These are phyloP conservation scores for Trapa bicornis DNA, from an alignment of 345 rosid genomes.

Conservation along the genomic window DNA sequence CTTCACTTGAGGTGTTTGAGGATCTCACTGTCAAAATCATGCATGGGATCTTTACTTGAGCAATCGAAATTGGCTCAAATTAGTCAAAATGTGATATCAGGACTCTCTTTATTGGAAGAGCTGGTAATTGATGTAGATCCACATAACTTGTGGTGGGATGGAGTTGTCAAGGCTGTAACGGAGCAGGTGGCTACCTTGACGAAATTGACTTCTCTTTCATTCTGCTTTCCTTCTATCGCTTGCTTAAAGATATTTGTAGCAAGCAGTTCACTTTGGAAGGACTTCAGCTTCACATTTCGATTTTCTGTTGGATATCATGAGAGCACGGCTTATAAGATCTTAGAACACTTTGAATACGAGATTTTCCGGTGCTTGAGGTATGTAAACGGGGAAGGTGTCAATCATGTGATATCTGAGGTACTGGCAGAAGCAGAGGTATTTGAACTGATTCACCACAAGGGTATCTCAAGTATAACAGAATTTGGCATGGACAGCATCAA, in stretches of 20 bases:
- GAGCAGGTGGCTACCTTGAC: constrained; percentile 14
- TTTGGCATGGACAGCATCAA: constrained; percentile 5
- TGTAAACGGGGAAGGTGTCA: constrained; percentile 5
- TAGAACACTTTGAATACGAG: constrained; percentile 14
- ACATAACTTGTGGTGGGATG: constrained; percentile 11
- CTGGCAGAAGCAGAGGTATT: constrained; percentile 21
- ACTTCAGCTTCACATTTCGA: constrained; percentile 9
- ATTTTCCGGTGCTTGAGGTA: constrained; percentile 16
- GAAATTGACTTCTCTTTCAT: constrained; percentile 12
- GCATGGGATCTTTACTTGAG: neutral
- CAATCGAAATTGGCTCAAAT: neutral
- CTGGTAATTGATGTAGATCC: constrained; percentile 16
- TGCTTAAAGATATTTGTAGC: constrained; percentile 3
- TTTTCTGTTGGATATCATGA: constrained; percentile 16
- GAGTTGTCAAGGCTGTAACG: constrained; percentile 7
- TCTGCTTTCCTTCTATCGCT: constrained; percentile 12
- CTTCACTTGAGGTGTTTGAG: constrained; percentile 12
- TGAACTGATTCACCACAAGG: constrained; percentile 17
- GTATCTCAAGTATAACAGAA: constrained; percentile 13
- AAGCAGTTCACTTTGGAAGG: constrained; percentile 8
- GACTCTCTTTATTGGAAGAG: constrained; percentile 20
- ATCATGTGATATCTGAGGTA: constrained; percentile 4
- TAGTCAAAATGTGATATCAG: constrained; percentile 13
- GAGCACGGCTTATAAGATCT: constrained; percentile 4
- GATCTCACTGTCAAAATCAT: constrained; percentile 12